These are phyloP conservation scores for Plasmodium coatneyi DNA, from an alignment of 169 alveolate species.

Conservation along the genomic window DNA sequence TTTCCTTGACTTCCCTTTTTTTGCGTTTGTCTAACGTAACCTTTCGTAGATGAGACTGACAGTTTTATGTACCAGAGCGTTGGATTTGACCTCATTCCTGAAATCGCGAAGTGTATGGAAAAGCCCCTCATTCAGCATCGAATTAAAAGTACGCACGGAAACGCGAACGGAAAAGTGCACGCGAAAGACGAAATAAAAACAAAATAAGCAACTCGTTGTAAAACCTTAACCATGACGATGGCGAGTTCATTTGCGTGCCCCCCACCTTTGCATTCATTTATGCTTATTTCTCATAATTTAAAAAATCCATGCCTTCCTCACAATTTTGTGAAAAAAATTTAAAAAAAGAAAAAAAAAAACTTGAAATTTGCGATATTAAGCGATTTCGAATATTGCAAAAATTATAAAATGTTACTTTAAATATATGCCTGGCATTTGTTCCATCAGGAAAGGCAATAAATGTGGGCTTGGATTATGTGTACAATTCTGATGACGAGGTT, in stretches of 20 bases:
- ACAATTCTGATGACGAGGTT: conserved; percentile 93
- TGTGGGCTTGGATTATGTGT: conserved; percentile 87
- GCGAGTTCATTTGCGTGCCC: neutral
- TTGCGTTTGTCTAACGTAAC: conserved; percentile 18
- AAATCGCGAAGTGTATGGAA: conserved; percentile 95
- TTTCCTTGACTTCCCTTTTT: neutral
- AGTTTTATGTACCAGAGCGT: conserved; percentile 97
- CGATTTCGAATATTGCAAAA: neutral
- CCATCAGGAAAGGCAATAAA: conserved; percentile 85
- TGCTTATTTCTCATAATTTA: neutral
- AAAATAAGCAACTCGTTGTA: neutral
- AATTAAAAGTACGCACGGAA: conserved; percentile 80
- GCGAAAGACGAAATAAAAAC: conserved; percentile 18
- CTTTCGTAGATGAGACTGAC: conserved; percentile 88
- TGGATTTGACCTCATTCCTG: conserved; percentile 92
- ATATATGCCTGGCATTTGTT: conserved; percentile 37
- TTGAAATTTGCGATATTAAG: neutral
- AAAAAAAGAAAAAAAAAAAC: neutral
- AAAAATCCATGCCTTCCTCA: neutral
- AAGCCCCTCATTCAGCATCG: conserved; percentile 89
- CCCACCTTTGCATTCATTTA: neutral
- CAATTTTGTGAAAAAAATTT: neutral
- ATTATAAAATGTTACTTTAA: neutral
- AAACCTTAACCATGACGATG: neutral
- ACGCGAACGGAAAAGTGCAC: too few species aligned